Percentiles rank a stretch among this genome's conserved stretches.
These are phyloP conservation scores for Rosa rugosa DNA, from an alignment of 306 rosid species.

Conservation along the genomic window DNA sequence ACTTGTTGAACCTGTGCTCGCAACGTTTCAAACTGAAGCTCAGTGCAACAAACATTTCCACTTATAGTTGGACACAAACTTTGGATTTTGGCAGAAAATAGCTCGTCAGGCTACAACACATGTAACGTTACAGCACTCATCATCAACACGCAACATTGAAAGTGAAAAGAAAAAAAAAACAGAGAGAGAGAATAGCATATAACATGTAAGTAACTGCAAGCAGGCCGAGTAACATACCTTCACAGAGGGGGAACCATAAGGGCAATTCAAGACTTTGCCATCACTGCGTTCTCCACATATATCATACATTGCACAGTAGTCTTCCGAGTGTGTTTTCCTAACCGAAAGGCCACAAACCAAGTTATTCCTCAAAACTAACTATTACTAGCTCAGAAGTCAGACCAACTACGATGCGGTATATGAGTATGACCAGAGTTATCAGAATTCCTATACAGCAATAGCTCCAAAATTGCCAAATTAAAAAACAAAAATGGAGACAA, in stretches of 20 bases:
- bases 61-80: slow-evolving; percentile 81
- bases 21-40: slow-evolving; percentile 74
- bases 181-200: background rate
- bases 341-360: slow-evolving; percentile 17
- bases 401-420: background rate
- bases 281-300: slow-evolving; percentile 86
- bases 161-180: background rate
- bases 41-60: slow-evolving; percentile 89
- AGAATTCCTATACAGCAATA: background rate
- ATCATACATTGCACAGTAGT: slow-evolving; percentile 95
- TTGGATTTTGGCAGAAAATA: slow-evolving; percentile 87
- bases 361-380: background rate
- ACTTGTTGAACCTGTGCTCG: slow-evolving; percentile 91
- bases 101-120: slow-evolving; percentile 70
- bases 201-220: background rate
- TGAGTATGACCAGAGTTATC: background rate
- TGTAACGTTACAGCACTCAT: slow-evolving; percentile 6
- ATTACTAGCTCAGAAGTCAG: background rate
- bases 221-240: slow-evolving; percentile 44
- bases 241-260: slow-evolving; percentile 74
- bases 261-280: slow-evolving; percentile 87
- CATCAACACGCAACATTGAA: slow-evolving; percentile 4
- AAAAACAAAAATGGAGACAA: background rate
- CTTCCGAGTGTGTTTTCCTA: slow-evolving; percentile 64
- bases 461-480: background rate